A percentile compares a stretch with the other conserved stretches of the same genome.
phyloP scores from a whole-genome alignment of 306 rosid genomes.

The Lathyrus sativus region DNA sequence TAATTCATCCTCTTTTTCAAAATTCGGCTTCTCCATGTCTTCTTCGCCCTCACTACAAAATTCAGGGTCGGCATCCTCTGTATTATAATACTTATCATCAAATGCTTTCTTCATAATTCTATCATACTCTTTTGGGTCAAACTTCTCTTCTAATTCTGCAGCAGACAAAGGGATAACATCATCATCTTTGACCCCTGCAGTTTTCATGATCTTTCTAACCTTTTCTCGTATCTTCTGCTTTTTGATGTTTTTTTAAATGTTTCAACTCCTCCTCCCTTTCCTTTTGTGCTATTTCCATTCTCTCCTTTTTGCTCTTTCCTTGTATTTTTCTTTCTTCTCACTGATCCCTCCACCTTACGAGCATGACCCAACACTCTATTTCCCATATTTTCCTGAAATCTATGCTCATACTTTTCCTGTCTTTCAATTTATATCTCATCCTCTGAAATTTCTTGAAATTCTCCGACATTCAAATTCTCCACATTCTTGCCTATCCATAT shows the following conservation, averaged over 20 bases:
- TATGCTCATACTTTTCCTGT: conserved; percentile 79
- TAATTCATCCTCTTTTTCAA: conserved; percentile 79
- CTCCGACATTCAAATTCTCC: conserved; percentile 40
- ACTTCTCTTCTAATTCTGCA: conserved; percentile 75
- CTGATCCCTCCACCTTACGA: conserved; percentile 71
- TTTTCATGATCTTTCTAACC: conserved; percentile 65
- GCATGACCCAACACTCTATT: conserved; percentile 79
- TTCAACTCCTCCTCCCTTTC: conserved; percentile 86
- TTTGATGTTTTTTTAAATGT: conserved; percentile 80
- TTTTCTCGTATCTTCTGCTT: conserved; percentile 81
- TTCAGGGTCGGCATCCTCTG: conserved; percentile 61
- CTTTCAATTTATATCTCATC: conserved; percentile 70
- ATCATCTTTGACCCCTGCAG: conserved; percentile 68
- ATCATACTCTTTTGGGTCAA: conserved; percentile 84
- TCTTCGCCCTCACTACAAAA: conserved; percentile 54
- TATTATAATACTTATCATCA: conserved; percentile 65
- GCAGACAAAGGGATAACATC: conserved; percentile 55
- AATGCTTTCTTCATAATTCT: conserved; percentile 79
- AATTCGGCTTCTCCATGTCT: conserved; percentile 76
- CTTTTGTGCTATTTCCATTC: conserved; percentile 70
- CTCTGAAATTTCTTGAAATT: conserved; percentile 59
- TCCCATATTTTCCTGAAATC: conserved; percentile 76
- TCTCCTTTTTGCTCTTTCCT: conserved; percentile 89
- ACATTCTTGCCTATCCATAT: conserved; percentile 62
- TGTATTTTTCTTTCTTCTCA: conserved; percentile 74